Conservation (phyloP, 257 asterid species). For the Solanum neorickii region DNA sequence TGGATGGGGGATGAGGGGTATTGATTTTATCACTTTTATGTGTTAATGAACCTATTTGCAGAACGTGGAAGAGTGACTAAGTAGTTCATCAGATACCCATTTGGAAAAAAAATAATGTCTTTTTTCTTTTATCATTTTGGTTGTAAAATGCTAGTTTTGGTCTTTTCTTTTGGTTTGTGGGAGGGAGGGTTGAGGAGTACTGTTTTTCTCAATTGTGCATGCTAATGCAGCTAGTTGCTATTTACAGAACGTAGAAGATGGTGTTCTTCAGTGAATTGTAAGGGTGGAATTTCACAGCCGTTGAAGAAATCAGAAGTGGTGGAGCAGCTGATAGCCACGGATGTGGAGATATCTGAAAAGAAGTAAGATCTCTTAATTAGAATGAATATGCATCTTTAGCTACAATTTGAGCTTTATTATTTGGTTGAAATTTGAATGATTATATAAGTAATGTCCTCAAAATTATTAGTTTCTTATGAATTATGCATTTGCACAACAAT, state of each 20-base stretch:
- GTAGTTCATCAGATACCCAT: background rate
- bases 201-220: background rate
- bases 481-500: background rate
- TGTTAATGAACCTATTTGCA: background rate
- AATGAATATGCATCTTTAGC: background rate
- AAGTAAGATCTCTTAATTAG: slow-evolving; percentile 12
- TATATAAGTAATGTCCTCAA: background rate
- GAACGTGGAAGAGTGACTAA: slow-evolving; percentile 1
- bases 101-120: background rate
- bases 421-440: background rate
- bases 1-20: background rate
- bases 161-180: background rate
- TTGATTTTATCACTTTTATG: background rate
- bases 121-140: background rate
- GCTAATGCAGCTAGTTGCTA: background rate
- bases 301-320: slow-evolving; percentile 14
- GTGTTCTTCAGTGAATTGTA: slow-evolving; percentile 3
- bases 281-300: slow-evolving; percentile 1
- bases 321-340: slow-evolving; percentile 7
- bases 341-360: slow-evolving; percentile 6
- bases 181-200: background rate
- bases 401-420: background rate
- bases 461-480: background rate
- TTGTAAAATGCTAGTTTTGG: background rate
- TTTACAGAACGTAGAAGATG: slow-evolving; percentile 17